A percentile compares a stretch with the other conserved stretches of the same genome.
These are phyloP conservation scores for Symbiodinium natans DNA, from an alignment of 73 alveolate genomes.

Conservation along the genomic window DNA sequence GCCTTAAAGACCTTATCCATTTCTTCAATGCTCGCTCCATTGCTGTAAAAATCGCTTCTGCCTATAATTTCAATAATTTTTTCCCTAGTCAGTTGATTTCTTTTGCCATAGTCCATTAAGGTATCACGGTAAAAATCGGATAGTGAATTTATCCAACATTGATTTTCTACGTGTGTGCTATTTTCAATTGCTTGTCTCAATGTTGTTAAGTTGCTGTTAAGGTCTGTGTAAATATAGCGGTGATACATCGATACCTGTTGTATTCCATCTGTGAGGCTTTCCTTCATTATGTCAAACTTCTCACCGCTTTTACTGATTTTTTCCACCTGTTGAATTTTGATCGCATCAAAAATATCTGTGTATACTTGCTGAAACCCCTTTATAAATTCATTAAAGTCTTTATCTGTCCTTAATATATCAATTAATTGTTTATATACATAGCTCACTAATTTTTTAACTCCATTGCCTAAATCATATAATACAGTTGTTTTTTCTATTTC, in stretches of 20 bases:
- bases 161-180: neutral
- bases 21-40: neutral
- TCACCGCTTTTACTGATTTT: neutral
- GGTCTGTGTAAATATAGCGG: neutral
- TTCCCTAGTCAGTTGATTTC: neutral
- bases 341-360: neutral
- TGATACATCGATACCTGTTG: neutral
- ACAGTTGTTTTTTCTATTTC: too few relatives aligned
- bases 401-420: neutral
- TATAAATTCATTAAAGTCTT: neutral
- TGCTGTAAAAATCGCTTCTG: neutral
- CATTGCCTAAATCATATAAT: neutral
- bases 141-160: neutral
- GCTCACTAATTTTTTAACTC: neutral
- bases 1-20: neutral
- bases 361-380: neutral
- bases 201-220: neutral
- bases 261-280: neutral
- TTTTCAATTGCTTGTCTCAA: neutral
- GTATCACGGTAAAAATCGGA: neutral
- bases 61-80: neutral
- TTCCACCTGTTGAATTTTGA: neutral
- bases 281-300: neutral
- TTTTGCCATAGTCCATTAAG: neutral
- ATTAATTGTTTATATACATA: neutral